phyloP scores from a whole-genome alignment of 352 stramenopile genomes.

The Phytophthora megakarya region DNA sequence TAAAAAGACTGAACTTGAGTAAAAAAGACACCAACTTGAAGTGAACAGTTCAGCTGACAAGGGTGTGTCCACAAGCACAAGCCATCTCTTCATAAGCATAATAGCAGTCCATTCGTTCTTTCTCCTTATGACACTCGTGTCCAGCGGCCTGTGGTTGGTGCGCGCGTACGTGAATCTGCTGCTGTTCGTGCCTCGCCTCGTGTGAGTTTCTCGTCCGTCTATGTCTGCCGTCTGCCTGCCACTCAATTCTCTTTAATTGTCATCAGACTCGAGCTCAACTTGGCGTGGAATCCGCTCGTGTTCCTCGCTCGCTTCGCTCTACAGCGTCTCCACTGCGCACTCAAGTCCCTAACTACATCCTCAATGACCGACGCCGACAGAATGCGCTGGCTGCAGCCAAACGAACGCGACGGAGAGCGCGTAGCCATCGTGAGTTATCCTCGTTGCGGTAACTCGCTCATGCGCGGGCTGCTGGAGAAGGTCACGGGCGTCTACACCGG shows the following conservation, averaged over 20 bases:
- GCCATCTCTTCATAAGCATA: too few relatives aligned
- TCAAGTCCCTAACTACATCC: conserved; percentile 24
- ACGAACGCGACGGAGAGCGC: conserved; percentile 70
- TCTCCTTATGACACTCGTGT: conserved; percentile 35
- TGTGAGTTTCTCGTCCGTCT: conserved; percentile 53
- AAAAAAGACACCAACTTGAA: too few relatives aligned
- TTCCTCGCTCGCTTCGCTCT: conserved; percentile 50
- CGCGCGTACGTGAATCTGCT: conserved; percentile 63
- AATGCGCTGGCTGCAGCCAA: conserved; percentile 73
- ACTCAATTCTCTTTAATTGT: conserved; percentile 20
- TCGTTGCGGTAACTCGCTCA: conserved; percentile 96
- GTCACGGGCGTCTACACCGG: conserved; percentile 96
- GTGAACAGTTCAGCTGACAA: too few relatives aligned
- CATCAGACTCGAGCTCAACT: conserved; percentile 57
- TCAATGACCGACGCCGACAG: conserved; percentile 14
- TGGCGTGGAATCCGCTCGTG: conserved; percentile 71
- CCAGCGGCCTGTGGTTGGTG: conserved; percentile 54
- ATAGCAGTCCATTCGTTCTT: too few relatives aligned
- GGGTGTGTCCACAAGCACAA: too few relatives aligned
- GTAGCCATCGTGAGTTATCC: conserved; percentile 96
- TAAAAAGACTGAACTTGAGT: too few relatives aligned
- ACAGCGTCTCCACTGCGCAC: conserved; percentile 27
- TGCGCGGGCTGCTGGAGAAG: conserved; percentile 95
- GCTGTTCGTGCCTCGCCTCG: conserved; percentile 67
- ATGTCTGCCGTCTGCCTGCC: conserved; percentile 31